phyloP scores from a whole-genome alignment of 352 stramenopile genomes.

The Phytopythium vexans region DNA sequence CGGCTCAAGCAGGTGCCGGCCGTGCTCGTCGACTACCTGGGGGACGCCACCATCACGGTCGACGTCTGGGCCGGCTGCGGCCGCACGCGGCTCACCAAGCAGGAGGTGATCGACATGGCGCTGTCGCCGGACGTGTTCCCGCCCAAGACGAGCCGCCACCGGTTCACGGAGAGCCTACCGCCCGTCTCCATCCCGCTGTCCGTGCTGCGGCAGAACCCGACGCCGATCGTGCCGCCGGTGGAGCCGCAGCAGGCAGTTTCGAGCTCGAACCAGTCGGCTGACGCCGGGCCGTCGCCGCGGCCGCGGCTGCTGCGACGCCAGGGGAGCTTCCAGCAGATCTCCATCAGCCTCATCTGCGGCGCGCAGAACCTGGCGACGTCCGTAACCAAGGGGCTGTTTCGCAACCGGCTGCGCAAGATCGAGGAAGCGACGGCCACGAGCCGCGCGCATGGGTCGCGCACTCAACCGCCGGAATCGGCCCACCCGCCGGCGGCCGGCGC shows the following conservation, averaged over 20 bases:
- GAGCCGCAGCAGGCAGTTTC: background rate
- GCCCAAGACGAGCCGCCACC: conserved; percentile 82
- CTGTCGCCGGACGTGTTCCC: conserved; percentile 80
- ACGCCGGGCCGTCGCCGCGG: background rate
- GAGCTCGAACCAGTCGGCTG: background rate
- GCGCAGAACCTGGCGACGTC: conserved; percentile 70
- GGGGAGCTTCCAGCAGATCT: conserved; percentile 60
- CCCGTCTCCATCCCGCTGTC: conserved; percentile 81
- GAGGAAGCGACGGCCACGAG: conserved; percentile 5
- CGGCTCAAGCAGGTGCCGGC: conserved; percentile 68
- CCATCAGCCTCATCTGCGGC: conserved; percentile 72
- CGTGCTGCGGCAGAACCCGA: conserved; percentile 58
- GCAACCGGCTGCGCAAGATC: conserved; percentile 61
- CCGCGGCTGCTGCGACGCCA: conserved; percentile 16
- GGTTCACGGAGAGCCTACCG: conserved; percentile 75
- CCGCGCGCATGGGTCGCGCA: background rate
- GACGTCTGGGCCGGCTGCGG: conserved; percentile 79
- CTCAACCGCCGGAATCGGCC: background rate
- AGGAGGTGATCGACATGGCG: conserved; percentile 82
- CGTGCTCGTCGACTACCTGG: conserved; percentile 80
- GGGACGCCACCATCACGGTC: conserved; percentile 67
- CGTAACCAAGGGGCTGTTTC: conserved; percentile 70
- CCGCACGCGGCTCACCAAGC: conserved; percentile 59
- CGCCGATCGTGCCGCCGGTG: conserved; percentile 29
- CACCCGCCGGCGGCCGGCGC: background rate